These are phyloP conservation scores for Wickerhamomyces bisporus DNA, from an alignment of 805 yeast genomes.

Conservation along the genomic window DNA sequence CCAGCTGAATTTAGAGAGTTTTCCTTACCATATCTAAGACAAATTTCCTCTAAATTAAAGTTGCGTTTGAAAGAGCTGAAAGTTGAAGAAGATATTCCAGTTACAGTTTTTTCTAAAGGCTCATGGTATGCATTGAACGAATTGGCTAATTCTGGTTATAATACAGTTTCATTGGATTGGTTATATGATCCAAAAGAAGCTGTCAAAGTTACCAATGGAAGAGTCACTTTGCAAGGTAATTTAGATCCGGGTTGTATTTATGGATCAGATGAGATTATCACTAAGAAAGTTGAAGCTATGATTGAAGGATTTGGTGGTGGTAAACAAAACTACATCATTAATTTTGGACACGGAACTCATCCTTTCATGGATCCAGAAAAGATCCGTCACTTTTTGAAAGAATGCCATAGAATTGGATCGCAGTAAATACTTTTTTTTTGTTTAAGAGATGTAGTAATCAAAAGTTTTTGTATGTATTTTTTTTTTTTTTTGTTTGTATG, in stretches of 20 bases:
- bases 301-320: constrained; percentile 92
- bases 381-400: constrained; percentile 77
- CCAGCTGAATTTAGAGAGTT: constrained; percentile 85
- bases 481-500: background rate
- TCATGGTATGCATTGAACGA: constrained; percentile 95
- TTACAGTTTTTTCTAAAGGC: constrained; percentile 90
- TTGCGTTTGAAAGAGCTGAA: constrained; percentile 67
- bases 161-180: constrained; percentile 94
- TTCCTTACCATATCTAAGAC: constrained; percentile 80
- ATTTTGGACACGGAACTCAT: constrained; percentile 97
- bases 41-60: constrained; percentile 68
- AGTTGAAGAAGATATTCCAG: constrained; percentile 65
- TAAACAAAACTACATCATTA: constrained; percentile 82
- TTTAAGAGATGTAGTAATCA: too few relatives aligned
- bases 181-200: constrained; percentile 81
- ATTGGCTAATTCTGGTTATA: constrained; percentile 74
- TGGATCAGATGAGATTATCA: constrained; percentile 78
- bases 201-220: constrained; percentile 61
- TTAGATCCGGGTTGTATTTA: constrained; percentile 93
- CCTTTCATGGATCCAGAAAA: constrained; percentile 96
- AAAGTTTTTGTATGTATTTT: background rate
- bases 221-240: constrained; percentile 90
- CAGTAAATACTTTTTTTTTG: constrained; percentile 17
- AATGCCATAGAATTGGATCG: constrained; percentile 76
- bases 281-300: constrained; percentile 82